phyloP scores from a whole-genome alignment of 805 yeast species.

The Ogataea corticis region DNA sequence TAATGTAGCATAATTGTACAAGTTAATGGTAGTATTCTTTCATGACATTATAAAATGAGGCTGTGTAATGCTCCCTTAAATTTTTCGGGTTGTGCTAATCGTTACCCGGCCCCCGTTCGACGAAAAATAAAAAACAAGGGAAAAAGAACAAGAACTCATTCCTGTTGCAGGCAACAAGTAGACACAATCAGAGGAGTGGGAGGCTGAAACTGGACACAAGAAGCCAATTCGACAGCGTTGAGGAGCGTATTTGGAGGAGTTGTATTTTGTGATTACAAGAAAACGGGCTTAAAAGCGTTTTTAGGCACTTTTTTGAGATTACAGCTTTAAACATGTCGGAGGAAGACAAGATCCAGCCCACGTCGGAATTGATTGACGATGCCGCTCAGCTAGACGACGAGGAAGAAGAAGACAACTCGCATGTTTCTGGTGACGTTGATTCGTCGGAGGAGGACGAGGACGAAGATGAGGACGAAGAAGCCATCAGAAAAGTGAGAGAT shows the following conservation, averaged over 20 bases:
- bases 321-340: constrained; percentile 22
- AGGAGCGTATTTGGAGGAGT: constrained; percentile 2
- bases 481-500: constrained; percentile 75
- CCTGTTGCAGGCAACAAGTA: neutral
- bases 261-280: neutral
- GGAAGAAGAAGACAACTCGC: constrained; percentile 35
- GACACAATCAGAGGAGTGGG: neutral
- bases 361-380: constrained; percentile 22
- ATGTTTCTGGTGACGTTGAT: constrained; percentile 43
- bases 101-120: constrained; percentile 6
- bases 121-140: constrained; percentile 3
- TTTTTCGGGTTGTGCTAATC: neutral
- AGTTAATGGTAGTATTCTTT: no score
- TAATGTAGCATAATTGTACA: no score
- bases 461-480: constrained; percentile 85
- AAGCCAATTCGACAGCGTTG: constrained; percentile 3
- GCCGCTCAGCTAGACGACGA: constrained; percentile 34
- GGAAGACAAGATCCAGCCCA: constrained; percentile 12
- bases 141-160: neutral
- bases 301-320: neutral
- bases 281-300: neutral
- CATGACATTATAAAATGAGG: no score
- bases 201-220: constrained; percentile 2
- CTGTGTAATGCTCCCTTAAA: no score
- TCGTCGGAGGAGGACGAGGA: constrained; percentile 92